Base-by-base conservation (phyloP, 148 eudicot genomes). In the Amaranthus cruentus region DNA sequence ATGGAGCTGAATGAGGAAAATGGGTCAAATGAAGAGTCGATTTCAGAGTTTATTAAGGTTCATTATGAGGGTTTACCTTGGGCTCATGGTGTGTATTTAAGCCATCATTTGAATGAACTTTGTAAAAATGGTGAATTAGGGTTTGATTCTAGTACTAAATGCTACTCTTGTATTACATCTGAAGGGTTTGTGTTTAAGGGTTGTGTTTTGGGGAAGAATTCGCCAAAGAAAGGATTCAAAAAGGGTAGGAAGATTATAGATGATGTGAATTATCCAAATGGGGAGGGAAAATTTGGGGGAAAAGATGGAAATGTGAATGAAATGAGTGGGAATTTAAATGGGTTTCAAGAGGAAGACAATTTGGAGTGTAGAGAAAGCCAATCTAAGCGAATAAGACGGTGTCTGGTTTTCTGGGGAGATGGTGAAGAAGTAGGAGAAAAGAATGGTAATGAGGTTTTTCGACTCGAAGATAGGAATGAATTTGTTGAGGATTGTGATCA, bases 51-150 rank as follows among this genome's bases (percentile, higher is more conserved):
- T 70, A 85, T 89, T 5, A 58, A 28, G 73, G 68, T 66, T 21
- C 69, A 75, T 21, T 81, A 83, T 69, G 52, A 79, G 51, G 85
- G 83, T 72, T 85, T 91, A 76, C 94, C 97, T 4, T 83, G 83
- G 87, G 90, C 88, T 14, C 97, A 91, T 71, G 58, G 68, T 42
- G 62, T 77, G 5, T 73, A 77, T 48, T 77, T 88, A 73, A 85
- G 76, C 44, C 86, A 82, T 64, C 88, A 88, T 79, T 77, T 91
- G 69, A 68, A 11, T 58, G 78, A 81, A 77, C 77, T 86, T 49
- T 85, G 91, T 81, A 77, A 86, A 50, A 70, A 10, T 54, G 85
- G 83, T n/a, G 86, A 85, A 12, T 47, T 88, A 77, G 59, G 71
- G 67, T 60, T 47, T 44, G 62, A 14, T 66, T 6, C 50, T 69